Evolutionary conservation across 2,329 filamentous ascomycete genomes (phyloP).

Genomic region (Neonectria faginata): DNA sequence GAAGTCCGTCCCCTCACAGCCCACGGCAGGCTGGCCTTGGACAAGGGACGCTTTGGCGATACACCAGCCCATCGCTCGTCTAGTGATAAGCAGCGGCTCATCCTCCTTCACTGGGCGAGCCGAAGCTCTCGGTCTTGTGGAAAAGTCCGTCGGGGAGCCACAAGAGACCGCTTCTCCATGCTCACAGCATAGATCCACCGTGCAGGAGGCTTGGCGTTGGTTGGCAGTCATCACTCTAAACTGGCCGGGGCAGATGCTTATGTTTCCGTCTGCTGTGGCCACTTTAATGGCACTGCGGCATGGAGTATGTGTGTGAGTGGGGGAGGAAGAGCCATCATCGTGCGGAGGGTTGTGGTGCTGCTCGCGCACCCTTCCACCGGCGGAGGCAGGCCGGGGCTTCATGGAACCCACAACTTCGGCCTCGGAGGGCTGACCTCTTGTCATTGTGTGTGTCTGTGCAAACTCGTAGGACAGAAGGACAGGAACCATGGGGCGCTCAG

Average conservation of each 20-base stretch:
- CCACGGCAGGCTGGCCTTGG: conserved; percentile 8
- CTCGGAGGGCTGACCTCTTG: conserved; percentile 16
- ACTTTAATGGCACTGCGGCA: background rate
- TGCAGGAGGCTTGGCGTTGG: conserved; percentile 5
- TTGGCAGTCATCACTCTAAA: conserved; percentile 22
- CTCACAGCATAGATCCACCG: conserved; percentile 16
- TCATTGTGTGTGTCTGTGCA: background rate
- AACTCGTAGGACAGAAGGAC: conserved; percentile 1
- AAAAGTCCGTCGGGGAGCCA: conserved; percentile 24
- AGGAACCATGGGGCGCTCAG: background rate
- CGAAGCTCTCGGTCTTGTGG: conserved; percentile 21
- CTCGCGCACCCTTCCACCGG: conserved; percentile 28
- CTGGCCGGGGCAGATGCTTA: background rate
- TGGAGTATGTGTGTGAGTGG: background rate
- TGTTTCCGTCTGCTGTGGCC: too few species aligned
- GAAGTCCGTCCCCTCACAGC: conserved; percentile 31
- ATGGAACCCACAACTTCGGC: conserved; percentile 22
- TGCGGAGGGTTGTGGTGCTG: conserved; percentile 11
- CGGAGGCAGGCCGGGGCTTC: conserved; percentile 22
- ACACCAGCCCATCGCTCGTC: conserved; percentile 31
- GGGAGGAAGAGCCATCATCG: background rate
- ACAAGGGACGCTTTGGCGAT: conserved; percentile 17
- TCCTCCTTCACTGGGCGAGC: conserved; percentile 3
- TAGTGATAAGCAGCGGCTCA: conserved; percentile 16
- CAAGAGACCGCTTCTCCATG: conserved; percentile 16